phyloP scores from a whole-genome alignment of 306 rosid species.

The Parietaria judaica region DNA sequence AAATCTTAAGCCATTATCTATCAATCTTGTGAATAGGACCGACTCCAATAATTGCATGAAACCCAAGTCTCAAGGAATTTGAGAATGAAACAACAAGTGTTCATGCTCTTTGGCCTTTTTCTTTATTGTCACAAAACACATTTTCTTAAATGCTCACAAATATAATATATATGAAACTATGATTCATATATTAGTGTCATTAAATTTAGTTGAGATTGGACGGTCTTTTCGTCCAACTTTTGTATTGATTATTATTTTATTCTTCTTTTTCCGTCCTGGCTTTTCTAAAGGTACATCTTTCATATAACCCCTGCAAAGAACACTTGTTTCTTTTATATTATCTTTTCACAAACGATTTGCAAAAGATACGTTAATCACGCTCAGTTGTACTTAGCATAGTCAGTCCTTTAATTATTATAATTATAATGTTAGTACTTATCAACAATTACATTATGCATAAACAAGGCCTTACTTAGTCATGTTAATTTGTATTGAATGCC shows the following conservation, averaged over 20 bases:
- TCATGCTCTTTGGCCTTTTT: not conserved
- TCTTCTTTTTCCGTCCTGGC: not conserved
- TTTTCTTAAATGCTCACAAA: not conserved
- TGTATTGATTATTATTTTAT: not conserved
- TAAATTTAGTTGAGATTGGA: conserved; percentile 1
- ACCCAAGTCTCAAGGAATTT: not conserved
- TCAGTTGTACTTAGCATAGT: not conserved
- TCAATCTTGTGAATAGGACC: too few relatives aligned
- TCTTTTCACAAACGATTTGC: conserved; percentile 5
- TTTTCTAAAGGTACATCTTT: not conserved
- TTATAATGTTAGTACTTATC: too few relatives aligned
- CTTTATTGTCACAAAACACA: not conserved
- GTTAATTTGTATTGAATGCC: too few relatives aligned
- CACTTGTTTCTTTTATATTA: conserved; percentile 3
- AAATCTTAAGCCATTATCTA: too few relatives aligned
- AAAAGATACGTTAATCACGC: not conserved
- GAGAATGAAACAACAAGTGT: not conserved
- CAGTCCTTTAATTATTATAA: not conserved
- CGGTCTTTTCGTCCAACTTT: conserved; percentile 9
- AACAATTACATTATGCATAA: too few relatives aligned
- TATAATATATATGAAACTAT: not conserved
- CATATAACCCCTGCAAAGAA: conserved; percentile 3
- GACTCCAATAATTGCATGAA: not conserved
- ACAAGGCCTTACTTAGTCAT: too few relatives aligned
- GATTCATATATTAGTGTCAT: not conserved